phyloP scores from a whole-genome alignment of 23 red algal genomes.

The Agarophyton chilense region DNA sequence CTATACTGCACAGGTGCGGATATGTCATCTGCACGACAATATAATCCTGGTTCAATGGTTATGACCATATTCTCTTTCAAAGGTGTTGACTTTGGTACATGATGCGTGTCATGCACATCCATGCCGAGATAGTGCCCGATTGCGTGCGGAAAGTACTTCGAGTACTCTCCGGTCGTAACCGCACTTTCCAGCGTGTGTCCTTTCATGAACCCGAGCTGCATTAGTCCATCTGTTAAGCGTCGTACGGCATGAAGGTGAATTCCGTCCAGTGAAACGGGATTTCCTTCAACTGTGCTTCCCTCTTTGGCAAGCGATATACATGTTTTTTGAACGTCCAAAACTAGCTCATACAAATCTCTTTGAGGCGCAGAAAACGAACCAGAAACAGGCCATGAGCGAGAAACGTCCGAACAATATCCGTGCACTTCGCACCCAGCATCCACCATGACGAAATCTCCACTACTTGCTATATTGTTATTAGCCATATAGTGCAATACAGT shows the following conservation, averaged over 20 bases:
- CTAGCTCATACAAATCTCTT: conserved; percentile 74
- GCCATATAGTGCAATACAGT: conserved; percentile 84
- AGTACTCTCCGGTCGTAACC: conserved; percentile 55
- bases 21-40: conserved; percentile 63
- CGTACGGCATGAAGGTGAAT: conserved; percentile 64
- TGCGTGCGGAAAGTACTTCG: conserved; percentile 78
- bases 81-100: conserved; percentile 64
- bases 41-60: conserved; percentile 91
- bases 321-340: conserved; percentile 64
- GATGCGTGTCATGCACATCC: conserved; percentile 92
- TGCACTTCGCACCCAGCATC: conserved; percentile 85
- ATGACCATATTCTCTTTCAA: conserved; percentile 84
- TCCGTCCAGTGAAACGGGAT: conserved; percentile 49
- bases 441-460: conserved; percentile 85
- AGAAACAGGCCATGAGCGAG: conserved; percentile 81
- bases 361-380: conserved; percentile 75
- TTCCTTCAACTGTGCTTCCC: neutral
- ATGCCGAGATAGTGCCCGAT: conserved; percentile 93
- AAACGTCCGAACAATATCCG: conserved; percentile 86
- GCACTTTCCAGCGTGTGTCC: conserved; percentile 46
- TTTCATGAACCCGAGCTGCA: conserved; percentile 78
- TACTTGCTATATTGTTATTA: conserved; percentile 54
- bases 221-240: conserved; percentile 61
- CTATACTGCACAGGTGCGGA: conserved; percentile 69
- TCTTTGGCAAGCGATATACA: conserved; percentile 68